Conservation (phyloP, 2,329 filamentous ascomycete species). For the Aaosphaeria pasadenensis region DNA sequence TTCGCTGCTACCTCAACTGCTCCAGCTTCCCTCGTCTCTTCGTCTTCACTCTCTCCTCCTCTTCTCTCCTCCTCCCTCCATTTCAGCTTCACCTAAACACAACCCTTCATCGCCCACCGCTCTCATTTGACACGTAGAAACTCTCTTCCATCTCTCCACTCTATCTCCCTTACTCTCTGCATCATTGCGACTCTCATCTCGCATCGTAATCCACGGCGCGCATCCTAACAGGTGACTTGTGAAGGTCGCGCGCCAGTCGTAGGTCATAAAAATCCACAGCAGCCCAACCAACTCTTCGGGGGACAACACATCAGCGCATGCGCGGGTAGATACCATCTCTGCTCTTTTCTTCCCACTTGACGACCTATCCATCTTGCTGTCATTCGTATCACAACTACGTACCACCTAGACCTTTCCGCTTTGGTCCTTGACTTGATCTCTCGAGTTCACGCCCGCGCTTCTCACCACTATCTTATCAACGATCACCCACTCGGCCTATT, state of each 20-base stretch:
- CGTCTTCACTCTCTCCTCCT: neutral
- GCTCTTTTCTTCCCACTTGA: slow-evolving; percentile 13
- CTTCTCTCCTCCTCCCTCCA: neutral
- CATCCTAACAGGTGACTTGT: no score
- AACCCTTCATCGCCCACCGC: no score
- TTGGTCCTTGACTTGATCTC: slow-evolving; percentile 18
- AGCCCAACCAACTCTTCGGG: no score
- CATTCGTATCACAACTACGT: slow-evolving; percentile 8
- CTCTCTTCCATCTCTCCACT: neutral
- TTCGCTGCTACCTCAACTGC: slow-evolving; percentile 3
- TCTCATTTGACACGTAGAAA: no score
- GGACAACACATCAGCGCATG: slow-evolving; percentile 11
- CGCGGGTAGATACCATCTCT: slow-evolving; percentile 9
- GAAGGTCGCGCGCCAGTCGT: no score
- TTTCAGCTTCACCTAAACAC: no score
- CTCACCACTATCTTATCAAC: slow-evolving; percentile 8
- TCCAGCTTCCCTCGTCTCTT: neutral
- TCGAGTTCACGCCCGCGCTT: slow-evolving; percentile 17
- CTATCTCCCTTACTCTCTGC: neutral
- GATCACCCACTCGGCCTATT: no score
- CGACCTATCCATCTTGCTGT: no score
- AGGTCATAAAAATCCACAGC: no score
- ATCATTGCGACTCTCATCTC: no score
- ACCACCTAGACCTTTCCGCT: slow-evolving; percentile 24
- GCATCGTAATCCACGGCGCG: no score